Evolutionary conservation across 768 basidiomycete species (phyloP), one percentile per base, ranked within the genome.

Genomic region (Lepiota brunneoincarnata): DNA sequence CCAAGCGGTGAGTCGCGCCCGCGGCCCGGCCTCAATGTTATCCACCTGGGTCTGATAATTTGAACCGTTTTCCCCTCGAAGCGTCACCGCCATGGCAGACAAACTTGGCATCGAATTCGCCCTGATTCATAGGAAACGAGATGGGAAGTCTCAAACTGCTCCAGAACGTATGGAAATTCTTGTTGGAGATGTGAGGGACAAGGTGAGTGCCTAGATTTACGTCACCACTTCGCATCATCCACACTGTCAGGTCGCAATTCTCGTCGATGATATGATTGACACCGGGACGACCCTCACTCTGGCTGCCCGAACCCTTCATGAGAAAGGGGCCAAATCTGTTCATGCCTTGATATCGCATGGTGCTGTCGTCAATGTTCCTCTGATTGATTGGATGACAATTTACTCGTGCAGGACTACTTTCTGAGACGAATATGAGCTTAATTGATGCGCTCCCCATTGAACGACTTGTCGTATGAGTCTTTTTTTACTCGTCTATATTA

Each of bases 241-340:
- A 49, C 11, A 54, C 57, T 12, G 31, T 5, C 51, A 93, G 89
- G 81, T 94, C 49, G 94, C 91, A 36, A 92, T 99, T 64, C 80
- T 99, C 42, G 92, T 99, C 31, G 97, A 99, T 68, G 97, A 99
- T 66, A 98, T 99, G 96, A 89, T 97, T 64, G 97, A 99, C 67
- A 93, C 92, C 4, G 96, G 95, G 11, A 80, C 77, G 35, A 98
- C 97, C n/a, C 77, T 98, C 24, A 76, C 83, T 12, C 74, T 96
- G 12, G 97, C 97, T 10, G 85, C 85, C 6, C 82, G 83, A 41
- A 90, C 92, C n/a, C 76, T 99, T 42, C 76, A 86, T 45, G 93
- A 97, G 63, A 89, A 88, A 56, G 97, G 97, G 18, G 96, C 94
- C 4, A 88, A 81, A 64, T 80, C 84, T 17, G 85, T 96, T 3